Percentiles rank a stretch among this genome's conserved stretches.
phyloP scores from a whole-genome alignment of 352 stramenopile genomes.

The Aphanomyces stellatus region DNA sequence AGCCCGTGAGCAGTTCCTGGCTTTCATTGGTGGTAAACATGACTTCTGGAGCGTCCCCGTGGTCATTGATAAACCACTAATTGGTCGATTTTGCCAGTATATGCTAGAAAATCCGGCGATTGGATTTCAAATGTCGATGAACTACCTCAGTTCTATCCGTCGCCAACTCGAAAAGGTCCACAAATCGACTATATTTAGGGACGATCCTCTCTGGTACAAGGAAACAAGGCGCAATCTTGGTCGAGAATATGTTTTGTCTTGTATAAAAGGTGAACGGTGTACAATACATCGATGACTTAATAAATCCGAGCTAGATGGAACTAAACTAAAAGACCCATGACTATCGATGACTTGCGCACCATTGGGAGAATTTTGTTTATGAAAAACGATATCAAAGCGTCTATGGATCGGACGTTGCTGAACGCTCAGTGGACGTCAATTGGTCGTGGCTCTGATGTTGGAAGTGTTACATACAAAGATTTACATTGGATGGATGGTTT shows the following conservation, averaged over 20 bases:
- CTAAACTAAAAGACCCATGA: constrained; percentile 5
- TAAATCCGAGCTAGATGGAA: background rate
- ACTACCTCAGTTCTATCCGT: background rate
- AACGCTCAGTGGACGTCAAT: constrained; percentile 2
- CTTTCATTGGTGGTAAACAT: background rate
- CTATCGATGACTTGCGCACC: background rate
- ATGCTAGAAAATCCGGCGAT: background rate
- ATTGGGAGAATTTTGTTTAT: background rate
- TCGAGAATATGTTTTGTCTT: background rate
- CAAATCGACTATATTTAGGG: background rate
- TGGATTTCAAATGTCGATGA: background rate
- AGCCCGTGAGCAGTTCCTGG: background rate
- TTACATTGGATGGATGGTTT: constrained; percentile 4
- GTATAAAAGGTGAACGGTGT: background rate
- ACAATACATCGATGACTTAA: background rate
- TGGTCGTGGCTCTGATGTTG: background rate
- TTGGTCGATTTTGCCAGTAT: background rate
- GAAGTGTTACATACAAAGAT: background rate
- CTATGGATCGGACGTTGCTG: background rate
- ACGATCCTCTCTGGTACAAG: background rate
- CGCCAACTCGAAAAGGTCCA: constrained; percentile 2
- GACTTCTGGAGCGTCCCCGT: background rate
- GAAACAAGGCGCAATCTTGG: background rate
- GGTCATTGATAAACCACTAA: background rate
- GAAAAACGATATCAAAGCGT: background rate